These are phyloP conservation scores for Alternaria viburni DNA, from an alignment of 2,329 filamentous ascomycete genomes.

Conservation along the genomic window DNA sequence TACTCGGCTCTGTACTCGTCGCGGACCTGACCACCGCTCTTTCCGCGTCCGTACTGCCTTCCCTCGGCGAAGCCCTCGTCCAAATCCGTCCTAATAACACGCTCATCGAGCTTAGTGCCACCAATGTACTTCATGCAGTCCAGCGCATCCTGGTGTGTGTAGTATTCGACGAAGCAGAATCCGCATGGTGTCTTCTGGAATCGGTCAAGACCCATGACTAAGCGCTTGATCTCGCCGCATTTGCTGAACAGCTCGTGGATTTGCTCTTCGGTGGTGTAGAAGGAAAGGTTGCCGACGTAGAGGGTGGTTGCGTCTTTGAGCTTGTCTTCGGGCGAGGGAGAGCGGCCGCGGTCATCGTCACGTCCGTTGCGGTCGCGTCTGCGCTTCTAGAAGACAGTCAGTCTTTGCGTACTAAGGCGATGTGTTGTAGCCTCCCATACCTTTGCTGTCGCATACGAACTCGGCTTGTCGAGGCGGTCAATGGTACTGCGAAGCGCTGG, in stretches of 20 bases:
- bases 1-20: conserved; percentile 98
- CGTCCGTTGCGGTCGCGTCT: conserved; percentile 66
- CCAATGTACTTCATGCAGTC: conserved; percentile 99
- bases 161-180: conserved; percentile 99
- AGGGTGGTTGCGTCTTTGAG: conserved; percentile 89
- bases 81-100: conserved; percentile 92
- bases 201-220: conserved; percentile 96
- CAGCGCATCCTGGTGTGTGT: conserved; percentile 93
- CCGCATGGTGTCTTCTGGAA: conserved; percentile 98
- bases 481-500: conserved; percentile 72
- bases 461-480: conserved; percentile 90
- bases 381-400: conserved; percentile 66
- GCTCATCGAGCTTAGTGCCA: conserved; percentile 96
- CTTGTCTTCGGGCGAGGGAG: conserved; percentile 73
- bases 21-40: conserved; percentile 93
- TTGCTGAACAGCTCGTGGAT: conserved; percentile 97
- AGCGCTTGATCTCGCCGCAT: conserved; percentile 94
- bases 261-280: conserved; percentile 98
- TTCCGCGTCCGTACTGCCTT: conserved; percentile 92
- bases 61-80: conserved; percentile 97
- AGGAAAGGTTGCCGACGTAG: conserved; percentile 97
- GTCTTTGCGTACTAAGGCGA: neutral
- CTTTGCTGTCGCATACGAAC: conserved; percentile 87
- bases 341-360: conserved; percentile 59
- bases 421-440: conserved; percentile 54